These are phyloP conservation scores for Candida pseudofarinosa DNA, from an alignment of 805 yeast genomes.

Conservation along the genomic window DNA sequence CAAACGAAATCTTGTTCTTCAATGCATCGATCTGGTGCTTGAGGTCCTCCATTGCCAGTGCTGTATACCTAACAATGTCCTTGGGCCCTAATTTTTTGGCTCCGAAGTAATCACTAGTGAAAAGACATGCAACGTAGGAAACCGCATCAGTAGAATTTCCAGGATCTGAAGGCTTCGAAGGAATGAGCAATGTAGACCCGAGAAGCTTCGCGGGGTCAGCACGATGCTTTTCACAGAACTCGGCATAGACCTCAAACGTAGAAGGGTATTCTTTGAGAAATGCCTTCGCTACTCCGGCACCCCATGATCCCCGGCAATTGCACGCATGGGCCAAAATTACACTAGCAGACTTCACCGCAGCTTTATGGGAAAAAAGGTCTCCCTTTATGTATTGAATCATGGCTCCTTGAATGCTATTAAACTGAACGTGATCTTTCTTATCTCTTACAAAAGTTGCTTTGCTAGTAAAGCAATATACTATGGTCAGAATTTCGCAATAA, in stretches of 20 bases:
- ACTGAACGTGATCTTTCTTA: neutral
- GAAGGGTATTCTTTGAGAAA: slow-evolving; percentile 53
- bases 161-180: slow-evolving; percentile 23
- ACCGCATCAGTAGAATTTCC: slow-evolving; percentile 24
- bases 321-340: slow-evolving; percentile 72
- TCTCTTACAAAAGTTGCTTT: neutral
- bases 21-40: slow-evolving; percentile 26
- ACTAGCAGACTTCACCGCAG: slow-evolving; percentile 18
- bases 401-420: slow-evolving; percentile 3
- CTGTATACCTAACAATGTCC: slow-evolving; percentile 51
- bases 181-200: slow-evolving; percentile 53
- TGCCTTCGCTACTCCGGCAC: slow-evolving; percentile 73
- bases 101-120: slow-evolving; percentile 58
- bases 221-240: slow-evolving; percentile 33
- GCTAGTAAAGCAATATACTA: neutral
- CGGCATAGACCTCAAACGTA: slow-evolving; percentile 48
- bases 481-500: neutral
- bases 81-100: slow-evolving; percentile 36
- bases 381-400: slow-evolving; percentile 51
- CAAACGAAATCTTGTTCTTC: slow-evolving; percentile 3
- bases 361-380: slow-evolving; percentile 45
- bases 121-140: slow-evolving; percentile 59
- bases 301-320: slow-evolving; percentile 77
- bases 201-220: slow-evolving; percentile 30
- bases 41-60: slow-evolving; percentile 46